These are phyloP conservation scores for Gynandropsis gynandra DNA, from an alignment of 345 rosid genomes.

Conservation along the genomic window DNA sequence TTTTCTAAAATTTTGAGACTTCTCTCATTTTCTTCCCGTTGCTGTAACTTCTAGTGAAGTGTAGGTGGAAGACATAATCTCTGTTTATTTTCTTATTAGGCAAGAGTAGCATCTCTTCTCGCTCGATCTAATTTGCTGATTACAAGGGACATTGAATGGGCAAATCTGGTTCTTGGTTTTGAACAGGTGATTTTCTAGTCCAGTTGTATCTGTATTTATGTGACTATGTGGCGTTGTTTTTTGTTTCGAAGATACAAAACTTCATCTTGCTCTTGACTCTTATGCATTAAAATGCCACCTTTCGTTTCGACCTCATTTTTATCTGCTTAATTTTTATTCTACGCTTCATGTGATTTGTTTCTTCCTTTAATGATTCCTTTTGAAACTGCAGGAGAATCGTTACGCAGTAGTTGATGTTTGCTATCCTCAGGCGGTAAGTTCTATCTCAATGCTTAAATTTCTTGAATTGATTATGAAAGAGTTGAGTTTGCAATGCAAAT, in stretches of 20 bases:
- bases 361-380: slow-evolving; percentile 9
- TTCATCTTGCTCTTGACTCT: neutral
- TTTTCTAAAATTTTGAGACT: neutral
- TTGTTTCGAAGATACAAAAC: slow-evolving; percentile 1
- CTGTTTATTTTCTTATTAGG: slow-evolving; percentile 32
- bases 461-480: neutral
- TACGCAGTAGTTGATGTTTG: slow-evolving; percentile 80
- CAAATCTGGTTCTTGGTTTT: slow-evolving; percentile 88
- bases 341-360: neutral
- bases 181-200: slow-evolving; percentile 56
- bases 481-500: slow-evolving; percentile 2
- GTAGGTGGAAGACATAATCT: slow-evolving; percentile 4
- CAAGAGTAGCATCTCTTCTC: slow-evolving; percentile 66
- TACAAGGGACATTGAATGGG: slow-evolving; percentile 98
- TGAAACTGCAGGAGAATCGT: slow-evolving; percentile 71
- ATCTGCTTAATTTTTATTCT: slow-evolving; percentile 5
- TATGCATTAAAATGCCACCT: neutral
- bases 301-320: neutral
- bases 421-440: slow-evolving; percentile 72
- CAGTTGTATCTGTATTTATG: slow-evolving; percentile 2
- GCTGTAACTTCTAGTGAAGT: neutral
- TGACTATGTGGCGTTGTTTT: neutral
- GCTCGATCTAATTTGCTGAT: slow-evolving; percentile 89
- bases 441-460: neutral
- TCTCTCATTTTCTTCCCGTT: slow-evolving; percentile 9